Evolutionary conservation across 163 green algal species (phyloP), one percentile per base, ranked within the genome.

Genomic region (Chlamydomonas reinhardtii): DNA sequence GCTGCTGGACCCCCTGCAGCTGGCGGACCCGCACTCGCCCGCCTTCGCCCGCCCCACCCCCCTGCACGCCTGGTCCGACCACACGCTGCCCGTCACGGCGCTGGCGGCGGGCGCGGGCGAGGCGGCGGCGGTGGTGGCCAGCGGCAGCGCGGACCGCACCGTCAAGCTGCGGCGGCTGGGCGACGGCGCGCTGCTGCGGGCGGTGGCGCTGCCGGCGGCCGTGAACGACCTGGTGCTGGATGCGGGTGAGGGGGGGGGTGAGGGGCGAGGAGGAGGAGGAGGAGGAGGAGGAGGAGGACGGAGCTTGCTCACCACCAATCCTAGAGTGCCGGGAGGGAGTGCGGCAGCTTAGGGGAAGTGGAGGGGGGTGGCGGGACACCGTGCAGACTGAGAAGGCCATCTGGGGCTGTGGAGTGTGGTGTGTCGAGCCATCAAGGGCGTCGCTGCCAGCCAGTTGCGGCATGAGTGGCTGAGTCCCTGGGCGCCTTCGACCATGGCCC

Each of bases 61-160:
- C 2, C 91, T 95, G 72, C 86, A 94, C 82, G 89, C 90, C 25
- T 96, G 95, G 96, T 96, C 92, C 2, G 93, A 98, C 59, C 96
- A 99, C 88, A 98, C 96, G 0, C 89, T 98, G 48, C 93, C 94
- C 0, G 89, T 99, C 1, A 98, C 95, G 0, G 87, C 82, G 54
- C 76, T 99, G 39, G 69, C 81, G 48, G 68, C 92, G 2, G 92
- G 94, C 19, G 82, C 76, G 0, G 93, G 93, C 0, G 94, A 89
- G 48, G 83, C 70, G 29, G 89, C 83, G 34, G 89, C 92, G 9
- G 35, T 98, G 0, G 74, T 96, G 16, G 89, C 90, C 0, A 96
- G 92, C 11, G 84, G 81, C 22, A 96, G 94, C 14, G 80, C 96
- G 27, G 96, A 99, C 89, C 88, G 92, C 35, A 95, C 80, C 32